Evolutionary conservation across 176 grass and related monocot genomes (phyloP).

Genomic region (Pontederia paniculata): DNA sequence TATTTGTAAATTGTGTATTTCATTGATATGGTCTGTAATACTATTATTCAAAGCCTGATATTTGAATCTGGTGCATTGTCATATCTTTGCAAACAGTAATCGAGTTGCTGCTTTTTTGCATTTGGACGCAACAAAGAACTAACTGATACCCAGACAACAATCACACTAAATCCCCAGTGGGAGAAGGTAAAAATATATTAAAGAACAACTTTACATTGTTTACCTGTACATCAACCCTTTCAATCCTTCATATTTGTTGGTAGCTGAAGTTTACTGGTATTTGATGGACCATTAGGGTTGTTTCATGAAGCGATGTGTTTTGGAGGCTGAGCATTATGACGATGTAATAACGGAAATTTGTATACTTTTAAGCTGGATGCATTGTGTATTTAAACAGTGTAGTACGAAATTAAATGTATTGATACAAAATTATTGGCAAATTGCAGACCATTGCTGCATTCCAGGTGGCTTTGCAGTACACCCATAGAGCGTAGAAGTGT

Average conservation of each 20-base stretch:
- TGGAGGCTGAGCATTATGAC: constrained; percentile 86
- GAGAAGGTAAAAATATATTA: constrained; percentile 47
- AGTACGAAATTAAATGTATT: no score
- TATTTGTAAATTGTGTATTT: no score
- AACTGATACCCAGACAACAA: constrained; percentile 74
- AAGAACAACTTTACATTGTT: background rate
- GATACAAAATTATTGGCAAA: background rate
- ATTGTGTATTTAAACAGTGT: no score
- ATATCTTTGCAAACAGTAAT: constrained; percentile 26
- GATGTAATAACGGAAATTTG: constrained; percentile 46
- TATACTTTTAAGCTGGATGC: no score
- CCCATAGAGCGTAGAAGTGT: constrained; percentile 79
- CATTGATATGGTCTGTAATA: no score
- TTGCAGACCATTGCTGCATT: constrained; percentile 69
- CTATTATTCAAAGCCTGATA: no score
- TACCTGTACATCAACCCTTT: constrained; percentile 4
- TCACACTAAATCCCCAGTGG: constrained; percentile 73
- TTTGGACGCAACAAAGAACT: constrained; percentile 90
- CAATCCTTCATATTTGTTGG: constrained; percentile 1
- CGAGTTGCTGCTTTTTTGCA: constrained; percentile 81
- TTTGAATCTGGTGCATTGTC: no score
- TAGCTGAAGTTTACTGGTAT: constrained; percentile 17
- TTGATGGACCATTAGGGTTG: constrained; percentile 58
- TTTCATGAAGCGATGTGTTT: constrained; percentile 83
- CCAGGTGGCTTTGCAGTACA: constrained; percentile 68